phyloP scores from a whole-genome alignment of 306 rosid genomes.

The Castanopsis chinensis region DNA sequence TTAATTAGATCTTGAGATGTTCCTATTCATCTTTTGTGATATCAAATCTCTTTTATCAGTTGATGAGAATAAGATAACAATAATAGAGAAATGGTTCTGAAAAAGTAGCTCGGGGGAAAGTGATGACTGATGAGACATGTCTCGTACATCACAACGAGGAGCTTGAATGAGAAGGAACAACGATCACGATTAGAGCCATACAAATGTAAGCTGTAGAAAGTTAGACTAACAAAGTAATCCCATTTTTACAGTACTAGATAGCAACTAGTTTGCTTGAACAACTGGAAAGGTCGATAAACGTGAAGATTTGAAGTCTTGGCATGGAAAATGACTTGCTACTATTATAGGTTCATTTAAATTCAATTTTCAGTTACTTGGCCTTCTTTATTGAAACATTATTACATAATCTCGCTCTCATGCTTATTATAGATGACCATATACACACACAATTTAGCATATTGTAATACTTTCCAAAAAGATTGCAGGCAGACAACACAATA shows the following conservation, averaged over 20 bases:
- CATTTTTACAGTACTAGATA: too few species aligned
- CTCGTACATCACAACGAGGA: not conserved
- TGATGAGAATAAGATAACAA: not conserved
- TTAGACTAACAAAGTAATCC: too few species aligned
- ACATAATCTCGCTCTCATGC: not conserved
- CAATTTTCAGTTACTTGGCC: not conserved
- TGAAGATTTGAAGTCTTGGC: too few species aligned
- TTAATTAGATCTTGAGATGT: too few species aligned
- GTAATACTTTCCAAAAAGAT: conserved; percentile 24
- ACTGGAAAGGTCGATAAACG: too few species aligned
- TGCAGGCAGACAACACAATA: conserved; percentile 34
- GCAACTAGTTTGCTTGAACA: too few species aligned
- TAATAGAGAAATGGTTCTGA: not conserved
- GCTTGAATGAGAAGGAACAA: not conserved
- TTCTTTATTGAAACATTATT: not conserved
- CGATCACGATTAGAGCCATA: not conserved
- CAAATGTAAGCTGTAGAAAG: not conserved
- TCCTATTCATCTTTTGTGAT: not conserved
- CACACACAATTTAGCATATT: conserved; percentile 6
- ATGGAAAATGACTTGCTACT: too few species aligned
- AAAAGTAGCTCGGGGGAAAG: not conserved
- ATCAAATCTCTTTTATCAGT: not conserved
- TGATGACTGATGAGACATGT: not conserved
- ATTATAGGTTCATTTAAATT: too few species aligned
- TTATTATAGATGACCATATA: not conserved